A percentile compares a stretch with the other conserved stretches of the same genome.
These are phyloP conservation scores for Blastocystis sp. DNA, from an alignment of 352 stramenopile species.

Conservation along the genomic window DNA sequence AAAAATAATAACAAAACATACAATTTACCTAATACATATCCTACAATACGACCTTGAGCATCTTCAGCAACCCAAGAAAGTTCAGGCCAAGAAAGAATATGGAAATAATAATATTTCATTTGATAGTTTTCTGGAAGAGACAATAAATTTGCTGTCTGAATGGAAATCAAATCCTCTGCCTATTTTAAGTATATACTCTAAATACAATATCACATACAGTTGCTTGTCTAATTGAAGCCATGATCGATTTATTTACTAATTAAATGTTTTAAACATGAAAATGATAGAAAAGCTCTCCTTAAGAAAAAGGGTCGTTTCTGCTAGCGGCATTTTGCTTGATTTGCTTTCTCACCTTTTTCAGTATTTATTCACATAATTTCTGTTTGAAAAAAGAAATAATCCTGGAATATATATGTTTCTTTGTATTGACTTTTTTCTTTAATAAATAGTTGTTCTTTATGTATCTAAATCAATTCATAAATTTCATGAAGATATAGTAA, in stretches of 20 bases:
- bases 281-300: too few species aligned
- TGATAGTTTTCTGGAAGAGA: slow-evolving; percentile 99
- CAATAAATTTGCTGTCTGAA: slow-evolving; percentile 96
- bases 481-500: too few species aligned
- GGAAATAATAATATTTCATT: slow-evolving; percentile 99
- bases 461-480: too few species aligned
- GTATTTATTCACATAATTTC: too few species aligned
- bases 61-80: slow-evolving; percentile 93
- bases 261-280: too few species aligned
- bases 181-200: slow-evolving; percentile 40
- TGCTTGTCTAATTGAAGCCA: slow-evolving; percentile 81
- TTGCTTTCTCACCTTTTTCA: too few species aligned
- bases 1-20: slow-evolving; percentile 42
- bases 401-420: too few species aligned
- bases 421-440: too few species aligned
- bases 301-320: too few species aligned
- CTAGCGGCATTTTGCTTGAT: too few species aligned
- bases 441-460: too few species aligned
- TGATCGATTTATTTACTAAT: slow-evolving; percentile 43
- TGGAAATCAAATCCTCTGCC: slow-evolving; percentile 80
- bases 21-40: slow-evolving; percentile 99
- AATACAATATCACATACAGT: slow-evolving; percentile 49
- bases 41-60: slow-evolving; percentile 85
- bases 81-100: slow-evolving; percentile 93
- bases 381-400: too few species aligned